Conservation (phyloP, 495 filamentous ascomycete genomes). For the Umbilicaria muhlenbergii region DNA sequence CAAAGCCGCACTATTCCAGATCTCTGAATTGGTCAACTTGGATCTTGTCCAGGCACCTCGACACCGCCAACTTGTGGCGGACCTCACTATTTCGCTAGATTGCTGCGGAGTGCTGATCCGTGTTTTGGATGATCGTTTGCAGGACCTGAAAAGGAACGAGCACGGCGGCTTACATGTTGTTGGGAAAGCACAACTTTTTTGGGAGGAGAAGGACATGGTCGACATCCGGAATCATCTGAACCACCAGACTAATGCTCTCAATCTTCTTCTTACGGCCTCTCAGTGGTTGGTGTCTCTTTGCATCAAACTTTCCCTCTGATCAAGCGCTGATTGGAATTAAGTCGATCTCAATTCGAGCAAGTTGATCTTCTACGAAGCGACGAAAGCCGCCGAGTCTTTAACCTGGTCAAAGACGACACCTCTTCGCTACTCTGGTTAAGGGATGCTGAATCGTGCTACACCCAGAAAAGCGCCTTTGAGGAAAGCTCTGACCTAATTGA, state of each 20-base stretch:
- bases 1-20: constrained; percentile 10
- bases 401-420: constrained; percentile 4
- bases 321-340: not conserved
- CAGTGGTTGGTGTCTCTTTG: constrained; percentile 3
- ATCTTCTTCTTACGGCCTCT: constrained; percentile 8
- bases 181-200: constrained; percentile 3
- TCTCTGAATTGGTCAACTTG: not conserved
- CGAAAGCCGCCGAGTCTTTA: constrained; percentile 1
- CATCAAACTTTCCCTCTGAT: not conserved
- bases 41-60: not conserved
- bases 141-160: not conserved
- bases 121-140: constrained; percentile 2
- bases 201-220: not conserved
- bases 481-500: not conserved
- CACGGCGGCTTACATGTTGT: not conserved
- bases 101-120: constrained; percentile 5
- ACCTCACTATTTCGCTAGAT: constrained; percentile 6
- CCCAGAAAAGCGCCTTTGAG: not conserved
- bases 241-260: constrained; percentile 10
- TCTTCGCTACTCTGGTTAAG: constrained; percentile 2
- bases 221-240: constrained; percentile 2
- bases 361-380: not conserved
- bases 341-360: constrained; percentile 5
- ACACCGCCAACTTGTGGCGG: constrained; percentile 5
- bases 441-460: not conserved